Base-by-base conservation (phyloP, 2,329 filamentous ascomycete species). In the Pestalotiopsis sp. region DNA sequence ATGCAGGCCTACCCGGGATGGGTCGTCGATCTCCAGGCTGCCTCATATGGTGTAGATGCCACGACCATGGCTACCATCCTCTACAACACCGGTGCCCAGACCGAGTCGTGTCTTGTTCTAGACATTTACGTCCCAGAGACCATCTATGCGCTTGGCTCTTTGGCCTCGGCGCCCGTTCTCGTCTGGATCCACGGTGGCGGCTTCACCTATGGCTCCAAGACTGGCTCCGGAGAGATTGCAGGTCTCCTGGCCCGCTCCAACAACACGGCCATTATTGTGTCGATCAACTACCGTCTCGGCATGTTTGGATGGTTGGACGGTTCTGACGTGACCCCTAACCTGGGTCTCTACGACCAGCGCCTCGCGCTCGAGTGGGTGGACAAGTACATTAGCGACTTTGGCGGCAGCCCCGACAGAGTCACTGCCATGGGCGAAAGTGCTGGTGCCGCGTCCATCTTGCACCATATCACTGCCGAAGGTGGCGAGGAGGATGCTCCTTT, bases 361-460 rank as follows among this genome's bases (percentile, higher is more conserved):
- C 81, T 81, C 17, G 83, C 82, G 0, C 73, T 87, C 2, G 75
- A 82, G 71, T 87, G 86, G 84, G 83, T 87, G 4, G 79, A 84
- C 65, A 75, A 78, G n/a, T 75, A 87, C 70, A 86, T 87, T 68
- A 68, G 76, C 20, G 70, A 76, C 7, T 87, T 88, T 69, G 85
- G 86, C 4, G 85, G 86, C 14, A 66, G 64, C 13, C n/a, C 70
- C 2, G 27, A 71, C 3, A 66, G 67, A 4, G 69, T 75, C 4
- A 75, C 84, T 0, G 82, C 85, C 52, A 83, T 82, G 79, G 86
- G 86, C 0, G 84, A 87, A 72, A 83, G 80, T 20, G 85, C 86
- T 0, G 86, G 86, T 2, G 86, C 79, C 0, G 83, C 85, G 3
- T 80, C 77, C 20, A 83, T 85, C 3, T 78, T 85, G 27, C 80